Conservation (phyloP, 2,329 filamentous ascomycete species). For the Pyrenochaeta sp. region DNA sequence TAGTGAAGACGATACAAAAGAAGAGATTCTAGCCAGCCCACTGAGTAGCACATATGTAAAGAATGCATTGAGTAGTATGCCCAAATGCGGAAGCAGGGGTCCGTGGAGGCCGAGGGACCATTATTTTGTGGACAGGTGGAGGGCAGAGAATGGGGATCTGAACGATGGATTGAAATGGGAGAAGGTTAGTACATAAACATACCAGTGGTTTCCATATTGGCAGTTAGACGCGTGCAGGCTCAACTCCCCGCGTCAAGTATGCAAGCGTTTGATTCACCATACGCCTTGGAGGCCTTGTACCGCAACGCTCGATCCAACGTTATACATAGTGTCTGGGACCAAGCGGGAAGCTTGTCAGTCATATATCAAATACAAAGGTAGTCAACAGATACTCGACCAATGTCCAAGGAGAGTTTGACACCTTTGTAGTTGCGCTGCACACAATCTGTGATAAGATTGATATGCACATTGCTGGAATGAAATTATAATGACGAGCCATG, state of each 20-base stretch:
- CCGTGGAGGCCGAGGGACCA: constrained; percentile 56
- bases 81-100: constrained; percentile 57
- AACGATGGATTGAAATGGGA: constrained; percentile 51
- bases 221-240: no score
- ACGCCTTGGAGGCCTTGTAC: no score
- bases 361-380: no score
- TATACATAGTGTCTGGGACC: no score
- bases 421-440: no score
- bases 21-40: constrained; percentile 52
- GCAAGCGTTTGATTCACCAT: not conserved
- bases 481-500: no score
- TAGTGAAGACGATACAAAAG: constrained; percentile 50
- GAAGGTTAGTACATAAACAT: constrained; percentile 21
- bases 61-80: constrained; percentile 51
- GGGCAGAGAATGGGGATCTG: constrained; percentile 54
- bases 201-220: not conserved
- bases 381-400: no score
- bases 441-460: no score
- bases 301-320: no score
- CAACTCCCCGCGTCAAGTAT: not conserved
- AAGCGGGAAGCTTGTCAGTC: no score
- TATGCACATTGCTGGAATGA: no score
- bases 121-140: constrained; percentile 56
- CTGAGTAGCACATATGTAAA: constrained; percentile 63
- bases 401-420: no score